Conservation (phyloP, 1,139 yeast species). For the Geotrichum aggregatum region DNA sequence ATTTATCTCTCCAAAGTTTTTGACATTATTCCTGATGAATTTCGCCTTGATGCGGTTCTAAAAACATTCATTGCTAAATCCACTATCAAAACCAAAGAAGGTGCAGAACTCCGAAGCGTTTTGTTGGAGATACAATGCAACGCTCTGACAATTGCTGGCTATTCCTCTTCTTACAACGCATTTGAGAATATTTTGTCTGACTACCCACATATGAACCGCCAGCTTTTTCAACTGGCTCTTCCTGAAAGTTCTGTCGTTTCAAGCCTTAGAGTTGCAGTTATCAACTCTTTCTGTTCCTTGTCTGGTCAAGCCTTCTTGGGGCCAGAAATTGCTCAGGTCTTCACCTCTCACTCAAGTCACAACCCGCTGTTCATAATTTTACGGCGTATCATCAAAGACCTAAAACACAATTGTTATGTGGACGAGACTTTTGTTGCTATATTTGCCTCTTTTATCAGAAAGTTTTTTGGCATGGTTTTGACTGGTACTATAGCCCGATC, state of each 20-base stretch:
- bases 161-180: slow-evolving; percentile 45
- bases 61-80: slow-evolving; percentile 68
- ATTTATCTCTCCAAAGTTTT: slow-evolving; percentile 63
- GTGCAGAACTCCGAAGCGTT: slow-evolving; percentile 53
- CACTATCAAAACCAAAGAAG: slow-evolving; percentile 55
- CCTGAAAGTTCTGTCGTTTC: slow-evolving; percentile 51
- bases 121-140: slow-evolving; percentile 62
- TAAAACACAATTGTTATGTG: slow-evolving; percentile 40
- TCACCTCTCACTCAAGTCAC: slow-evolving; percentile 88
- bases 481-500: slow-evolving; percentile 42
- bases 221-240: slow-evolving; percentile 65
- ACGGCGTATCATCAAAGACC: slow-evolving; percentile 53
- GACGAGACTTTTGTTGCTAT: slow-evolving; percentile 33
- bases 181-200: slow-evolving; percentile 65
- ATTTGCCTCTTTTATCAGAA: slow-evolving; percentile 32
- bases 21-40: slow-evolving; percentile 56
- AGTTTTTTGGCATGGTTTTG: slow-evolving; percentile 29
- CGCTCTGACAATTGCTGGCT: slow-evolving; percentile 61
- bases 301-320: slow-evolving; percentile 69
- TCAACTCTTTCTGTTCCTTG: slow-evolving; percentile 66
- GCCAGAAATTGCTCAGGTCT: slow-evolving; percentile 69
- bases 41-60: slow-evolving; percentile 61
- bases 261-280: slow-evolving; percentile 55
- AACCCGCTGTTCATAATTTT: slow-evolving; percentile 74
- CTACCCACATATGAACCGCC: slow-evolving; percentile 70